Conservation (phyloP, 371 early-diverging fungal genomes). For the Actinomucor elegans region DNA sequence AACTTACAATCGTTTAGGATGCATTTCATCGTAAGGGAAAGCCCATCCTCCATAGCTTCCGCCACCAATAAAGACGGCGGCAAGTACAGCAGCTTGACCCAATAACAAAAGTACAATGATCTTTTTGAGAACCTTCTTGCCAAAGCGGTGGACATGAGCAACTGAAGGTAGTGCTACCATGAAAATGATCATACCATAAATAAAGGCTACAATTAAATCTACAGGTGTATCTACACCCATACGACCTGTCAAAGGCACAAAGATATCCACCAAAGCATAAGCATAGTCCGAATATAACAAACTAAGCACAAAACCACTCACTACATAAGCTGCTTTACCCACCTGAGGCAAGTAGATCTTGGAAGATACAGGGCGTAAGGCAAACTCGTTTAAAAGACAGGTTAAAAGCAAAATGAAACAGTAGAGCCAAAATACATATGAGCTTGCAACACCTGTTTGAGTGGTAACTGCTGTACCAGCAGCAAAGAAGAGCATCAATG, state of each 20-base stretch:
- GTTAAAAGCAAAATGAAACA: slow-evolving; percentile 24
- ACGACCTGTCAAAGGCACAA: slow-evolving; percentile 77
- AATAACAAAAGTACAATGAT: slow-evolving; percentile 34
- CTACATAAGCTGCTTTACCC: slow-evolving; percentile 38
- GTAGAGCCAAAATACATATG: slow-evolving; percentile 51
- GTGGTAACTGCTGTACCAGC: slow-evolving; percentile 41
- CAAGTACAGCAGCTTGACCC: slow-evolving; percentile 39
- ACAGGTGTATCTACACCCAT: slow-evolving; percentile 71
- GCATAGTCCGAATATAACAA: slow-evolving; percentile 49
- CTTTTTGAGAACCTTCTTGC: slow-evolving; percentile 35
- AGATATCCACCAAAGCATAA: slow-evolving; percentile 59
- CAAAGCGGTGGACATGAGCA: slow-evolving; percentile 62
- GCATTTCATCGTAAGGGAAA: slow-evolving; percentile 63
- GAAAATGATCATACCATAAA: slow-evolving; percentile 58
- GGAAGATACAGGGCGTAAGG: slow-evolving; percentile 22
- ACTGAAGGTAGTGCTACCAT: slow-evolving; percentile 51
- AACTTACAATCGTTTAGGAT: slow-evolving; percentile 67
- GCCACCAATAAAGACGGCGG: slow-evolving; percentile 37
- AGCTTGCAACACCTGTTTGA: slow-evolving; percentile 48
- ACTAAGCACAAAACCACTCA: slow-evolving; percentile 39
- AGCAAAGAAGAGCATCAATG: slow-evolving; percentile 34
- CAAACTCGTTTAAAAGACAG: slow-evolving; percentile 31
- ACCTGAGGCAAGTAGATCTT: slow-evolving; percentile 28
- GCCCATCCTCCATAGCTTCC: slow-evolving; percentile 38
- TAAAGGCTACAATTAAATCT: slow-evolving; percentile 63